These are phyloP conservation scores for Nelumbo lutea DNA, from an alignment of 164 flowering plant species.

Conservation along the genomic window DNA sequence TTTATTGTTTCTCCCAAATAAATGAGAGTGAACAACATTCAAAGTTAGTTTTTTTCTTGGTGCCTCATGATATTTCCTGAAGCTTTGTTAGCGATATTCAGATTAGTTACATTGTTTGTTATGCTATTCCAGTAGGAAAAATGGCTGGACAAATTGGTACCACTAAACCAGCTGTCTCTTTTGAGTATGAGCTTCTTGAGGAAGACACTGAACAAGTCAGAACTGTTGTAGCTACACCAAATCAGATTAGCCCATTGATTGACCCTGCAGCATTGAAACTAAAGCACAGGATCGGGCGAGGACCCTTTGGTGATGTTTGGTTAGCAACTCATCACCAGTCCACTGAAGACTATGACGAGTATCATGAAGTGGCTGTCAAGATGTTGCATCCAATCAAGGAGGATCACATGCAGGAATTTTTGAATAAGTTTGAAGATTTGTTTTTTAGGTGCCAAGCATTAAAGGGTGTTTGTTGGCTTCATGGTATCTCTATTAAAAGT, in stretches of 20 bases:
- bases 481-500: conserved; percentile 59
- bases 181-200: conserved; percentile 67
- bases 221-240: conserved; percentile 57
- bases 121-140: conserved; percentile 10
- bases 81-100: no score
- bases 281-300: conserved; percentile 80
- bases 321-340: conserved; percentile 78
- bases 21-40: no score
- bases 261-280: conserved; percentile 65
- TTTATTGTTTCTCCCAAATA: no score
- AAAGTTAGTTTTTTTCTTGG: no score
- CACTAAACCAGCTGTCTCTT: conserved; percentile 27
- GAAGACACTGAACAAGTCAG: conserved; percentile 52
- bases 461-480: conserved; percentile 55
- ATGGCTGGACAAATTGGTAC: conserved; percentile 61
- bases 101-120: neutral
- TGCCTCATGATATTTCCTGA: no score
- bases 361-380: conserved; percentile 87
- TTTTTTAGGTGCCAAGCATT: conserved; percentile 46
- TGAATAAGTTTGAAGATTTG: conserved; percentile 48
- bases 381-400: conserved; percentile 69
- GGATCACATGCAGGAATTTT: conserved; percentile 34
- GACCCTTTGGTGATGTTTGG: conserved; percentile 90
- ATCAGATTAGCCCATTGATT: conserved; percentile 49
- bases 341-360: conserved; percentile 57